phyloP scores from a whole-genome alignment of 2,329 filamentous ascomycete genomes.

The Fusarium tricinctum region DNA sequence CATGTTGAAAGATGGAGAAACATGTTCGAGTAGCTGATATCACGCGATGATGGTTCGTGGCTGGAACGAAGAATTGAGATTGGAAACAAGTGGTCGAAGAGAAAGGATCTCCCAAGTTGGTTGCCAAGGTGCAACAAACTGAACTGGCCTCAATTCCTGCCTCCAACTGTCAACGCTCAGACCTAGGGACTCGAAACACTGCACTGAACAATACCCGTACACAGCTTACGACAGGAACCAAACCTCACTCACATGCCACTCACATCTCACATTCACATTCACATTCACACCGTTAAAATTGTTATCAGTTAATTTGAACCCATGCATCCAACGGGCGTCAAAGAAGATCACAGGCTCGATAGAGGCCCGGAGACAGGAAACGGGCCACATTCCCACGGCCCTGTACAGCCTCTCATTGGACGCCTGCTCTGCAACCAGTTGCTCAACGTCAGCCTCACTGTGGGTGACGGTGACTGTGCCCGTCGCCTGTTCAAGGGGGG shows the following conservation, averaged over 20 bases:
- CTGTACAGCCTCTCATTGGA: slow-evolving; percentile 40
- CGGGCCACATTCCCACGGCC: slow-evolving; percentile 40
- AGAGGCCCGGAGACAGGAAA: slow-evolving; percentile 19
- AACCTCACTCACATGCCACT: not conserved
- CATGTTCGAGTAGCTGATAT: slow-evolving; percentile 18
- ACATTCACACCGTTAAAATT: slow-evolving; percentile 24
- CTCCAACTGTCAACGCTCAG: slow-evolving; percentile 9
- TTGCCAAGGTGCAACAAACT: not conserved
- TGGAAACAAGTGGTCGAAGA: slow-evolving; percentile 17
- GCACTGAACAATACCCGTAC: slow-evolving; percentile 29
- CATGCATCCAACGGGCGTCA: slow-evolving; percentile 43
- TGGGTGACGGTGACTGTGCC: slow-evolving; percentile 14
- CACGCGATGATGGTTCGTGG: slow-evolving; percentile 27
- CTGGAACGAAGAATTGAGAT: slow-evolving; percentile 6
- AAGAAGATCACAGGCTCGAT: slow-evolving; percentile 38
- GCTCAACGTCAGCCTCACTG: slow-evolving; percentile 49
- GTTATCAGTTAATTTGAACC: slow-evolving; percentile 26
- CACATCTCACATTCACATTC: slow-evolving; percentile 5
- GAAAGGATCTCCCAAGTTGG: slow-evolving; percentile 8
- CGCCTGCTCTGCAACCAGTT: slow-evolving; percentile 40
- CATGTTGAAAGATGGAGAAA: slow-evolving; percentile 7
- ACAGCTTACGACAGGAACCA: slow-evolving; percentile 27
- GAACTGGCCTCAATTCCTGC: slow-evolving; percentile 11
- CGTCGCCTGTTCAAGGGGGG: slow-evolving; percentile 40
- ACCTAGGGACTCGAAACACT: slow-evolving; percentile 13